These are phyloP conservation scores for Coniochaeta ligniaria DNA, from an alignment of 2,329 filamentous ascomycete species.

Conservation along the genomic window DNA sequence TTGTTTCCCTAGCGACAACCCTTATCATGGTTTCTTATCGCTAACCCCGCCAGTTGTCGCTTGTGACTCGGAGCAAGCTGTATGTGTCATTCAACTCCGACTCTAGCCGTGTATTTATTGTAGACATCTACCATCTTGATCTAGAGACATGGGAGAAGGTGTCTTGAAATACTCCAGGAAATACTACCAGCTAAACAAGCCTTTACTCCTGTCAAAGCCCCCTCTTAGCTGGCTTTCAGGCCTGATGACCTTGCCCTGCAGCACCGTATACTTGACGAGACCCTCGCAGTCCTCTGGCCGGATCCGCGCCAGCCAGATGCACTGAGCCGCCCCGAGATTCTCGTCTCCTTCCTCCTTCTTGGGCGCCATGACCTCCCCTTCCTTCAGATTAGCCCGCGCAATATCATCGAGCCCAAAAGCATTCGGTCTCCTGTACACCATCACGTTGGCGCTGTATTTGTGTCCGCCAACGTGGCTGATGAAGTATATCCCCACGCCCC, in stretches of 20 bases:
- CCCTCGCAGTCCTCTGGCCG: slow-evolving; percentile 88
- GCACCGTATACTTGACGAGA: slow-evolving; percentile 77
- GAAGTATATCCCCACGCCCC: slow-evolving; percentile 92
- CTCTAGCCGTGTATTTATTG: neutral
- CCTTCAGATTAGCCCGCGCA: slow-evolving; percentile 20
- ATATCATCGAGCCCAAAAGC: slow-evolving; percentile 47
- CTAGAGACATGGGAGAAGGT: too few species aligned
- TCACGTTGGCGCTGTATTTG: slow-evolving; percentile 91
- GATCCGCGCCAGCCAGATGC: slow-evolving; percentile 86
- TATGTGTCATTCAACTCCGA: neutral
- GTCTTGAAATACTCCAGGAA: too few species aligned
- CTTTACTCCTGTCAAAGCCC: slow-evolving; percentile 78
- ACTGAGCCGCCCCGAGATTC: slow-evolving; percentile 65
- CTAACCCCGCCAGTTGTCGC: neutral
- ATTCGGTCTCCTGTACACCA: slow-evolving; percentile 70
- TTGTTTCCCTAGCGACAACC: neutral
- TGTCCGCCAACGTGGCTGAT: slow-evolving; percentile 95
- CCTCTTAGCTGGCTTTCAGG: slow-evolving; percentile 77
- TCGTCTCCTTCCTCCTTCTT: slow-evolving; percentile 23
- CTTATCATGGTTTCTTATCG: neutral
- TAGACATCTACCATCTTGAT: neutral
- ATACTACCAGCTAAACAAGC: slow-evolving; percentile 76
- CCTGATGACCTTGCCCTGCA: slow-evolving; percentile 93
- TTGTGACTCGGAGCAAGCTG: neutral
- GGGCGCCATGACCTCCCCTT: slow-evolving; percentile 7